Percentiles rank a stretch among this genome's conserved stretches.
Conservation (phyloP, 108 stramenopile genomes). For the Epipyxis sp. region DNA sequence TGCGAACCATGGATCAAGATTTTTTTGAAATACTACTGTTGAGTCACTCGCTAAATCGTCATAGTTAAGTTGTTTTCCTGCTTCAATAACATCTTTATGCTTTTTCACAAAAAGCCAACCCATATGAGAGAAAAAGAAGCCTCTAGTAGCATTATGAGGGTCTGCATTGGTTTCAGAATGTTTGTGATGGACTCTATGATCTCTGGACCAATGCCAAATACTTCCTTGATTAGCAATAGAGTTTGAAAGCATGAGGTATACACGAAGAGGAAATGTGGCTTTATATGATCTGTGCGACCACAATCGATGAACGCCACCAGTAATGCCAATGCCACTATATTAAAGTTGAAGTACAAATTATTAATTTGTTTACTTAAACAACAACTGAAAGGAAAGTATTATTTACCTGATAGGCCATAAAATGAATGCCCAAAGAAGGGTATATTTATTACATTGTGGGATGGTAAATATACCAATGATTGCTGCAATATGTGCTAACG, state of each 20-base stretch:
- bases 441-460: conserved; percentile 64
- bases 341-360: background rate
- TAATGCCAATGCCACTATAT: conserved; percentile 95
- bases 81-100: conserved; percentile 85
- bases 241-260: conserved; percentile 91
- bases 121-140: conserved; percentile 99
- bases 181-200: conserved; percentile 95
- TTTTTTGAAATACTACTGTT: conserved; percentile 83
- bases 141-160: conserved; percentile 93
- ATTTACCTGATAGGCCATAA: conserved; percentile 86
- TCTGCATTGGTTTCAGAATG: conserved; percentile 94
- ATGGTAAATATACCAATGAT: conserved; percentile 67
- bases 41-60: conserved; percentile 85
- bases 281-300: conserved; percentile 97
- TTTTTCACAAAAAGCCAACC: conserved; percentile 98
- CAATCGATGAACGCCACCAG: conserved; percentile 91
- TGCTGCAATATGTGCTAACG: conserved; percentile 80
- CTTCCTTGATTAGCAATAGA: conserved; percentile 97
- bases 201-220: conserved; percentile 89
- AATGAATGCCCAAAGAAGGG: conserved; percentile 84
- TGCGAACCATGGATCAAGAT: conserved; percentile 91
- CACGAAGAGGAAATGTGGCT: conserved; percentile 67
- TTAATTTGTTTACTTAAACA: background rate
- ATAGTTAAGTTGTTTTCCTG: conserved; percentile 88
- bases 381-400: background rate